These are phyloP conservation scores for Phyllosticta citrichinensis DNA, from an alignment of 2,329 filamentous ascomycete species.

Conservation along the genomic window DNA sequence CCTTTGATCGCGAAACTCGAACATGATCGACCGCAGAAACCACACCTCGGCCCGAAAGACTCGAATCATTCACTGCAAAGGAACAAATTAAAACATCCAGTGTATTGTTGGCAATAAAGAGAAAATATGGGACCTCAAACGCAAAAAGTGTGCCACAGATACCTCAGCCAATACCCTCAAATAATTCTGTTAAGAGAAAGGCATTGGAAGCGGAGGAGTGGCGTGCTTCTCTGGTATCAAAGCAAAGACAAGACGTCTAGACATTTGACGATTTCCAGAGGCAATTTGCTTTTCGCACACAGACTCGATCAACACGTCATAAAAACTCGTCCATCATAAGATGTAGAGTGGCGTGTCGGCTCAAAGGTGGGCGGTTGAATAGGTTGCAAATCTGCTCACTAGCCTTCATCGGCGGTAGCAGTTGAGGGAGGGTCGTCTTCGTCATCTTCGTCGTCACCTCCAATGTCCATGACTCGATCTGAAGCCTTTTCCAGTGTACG, in stretches of 20 bases:
- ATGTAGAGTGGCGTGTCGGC: slow-evolving; percentile 6
- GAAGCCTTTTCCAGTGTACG: slow-evolving; percentile 66
- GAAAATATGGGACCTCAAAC: neutral
- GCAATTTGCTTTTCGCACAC: slow-evolving; percentile 6
- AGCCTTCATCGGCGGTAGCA: neutral
- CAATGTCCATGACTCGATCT: slow-evolving; percentile 76
- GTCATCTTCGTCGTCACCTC: slow-evolving; percentile 50
- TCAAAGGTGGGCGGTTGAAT: slow-evolving; percentile 7
- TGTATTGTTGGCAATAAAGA: neutral
- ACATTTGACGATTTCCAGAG: neutral
- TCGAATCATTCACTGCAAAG: neutral
- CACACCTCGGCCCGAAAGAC: neutral
- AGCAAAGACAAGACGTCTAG: slow-evolving; percentile 9
- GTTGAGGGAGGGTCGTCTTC: slow-evolving; percentile 30
- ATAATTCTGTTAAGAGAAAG: neutral
- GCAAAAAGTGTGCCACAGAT: neutral
- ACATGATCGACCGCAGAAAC: neutral
- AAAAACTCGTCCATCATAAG: neutral
- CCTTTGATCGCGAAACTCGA: neutral
- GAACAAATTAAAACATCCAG: neutral
- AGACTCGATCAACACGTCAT: slow-evolving; percentile 11
- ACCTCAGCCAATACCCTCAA: slow-evolving; percentile 9
- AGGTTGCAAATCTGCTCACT: neutral
- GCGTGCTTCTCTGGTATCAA: slow-evolving; percentile 1
- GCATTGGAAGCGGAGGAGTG: slow-evolving; percentile 10